A percentile compares a stretch with the other conserved stretches of the same genome.
Evolutionary conservation across 228 moss, liverwort and hornwort species (phyloP).

Genomic region (Sphagnum magellanicum): DNA sequence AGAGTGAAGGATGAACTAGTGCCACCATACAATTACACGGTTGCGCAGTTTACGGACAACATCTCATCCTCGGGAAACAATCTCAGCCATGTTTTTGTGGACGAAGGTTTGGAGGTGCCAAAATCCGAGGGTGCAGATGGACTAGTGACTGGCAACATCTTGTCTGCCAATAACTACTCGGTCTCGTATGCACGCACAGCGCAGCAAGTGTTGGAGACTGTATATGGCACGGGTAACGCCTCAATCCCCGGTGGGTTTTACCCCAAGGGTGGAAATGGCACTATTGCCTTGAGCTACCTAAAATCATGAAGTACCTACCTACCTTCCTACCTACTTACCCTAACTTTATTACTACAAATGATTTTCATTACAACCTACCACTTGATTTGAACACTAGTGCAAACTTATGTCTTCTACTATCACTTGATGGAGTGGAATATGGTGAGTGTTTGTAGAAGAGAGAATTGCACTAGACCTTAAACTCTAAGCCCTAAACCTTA

Average conservation of each 20-base stretch:
- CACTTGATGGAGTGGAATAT: too few species aligned
- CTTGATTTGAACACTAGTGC: too few species aligned
- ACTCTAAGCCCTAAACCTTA: too few species aligned
- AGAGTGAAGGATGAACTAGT: conserved; percentile 19
- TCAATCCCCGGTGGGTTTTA: conserved; percentile 54
- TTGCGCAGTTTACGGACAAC: conserved; percentile 23
- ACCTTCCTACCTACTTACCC: too few species aligned
- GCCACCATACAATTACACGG: conserved; percentile 30
- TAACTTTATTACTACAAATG: too few species aligned
- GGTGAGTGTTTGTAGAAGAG: too few species aligned
- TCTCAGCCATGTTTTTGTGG: conserved; percentile 25
- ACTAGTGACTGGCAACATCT: conserved; percentile 34
- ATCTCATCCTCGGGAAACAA: conserved; percentile 26
- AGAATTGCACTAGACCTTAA: too few species aligned
- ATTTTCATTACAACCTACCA: too few species aligned
- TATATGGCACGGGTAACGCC: conserved; percentile 58
- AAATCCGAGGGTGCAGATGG: conserved; percentile 19
- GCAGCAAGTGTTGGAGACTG: conserved; percentile 41
- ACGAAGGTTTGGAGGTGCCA: conserved; percentile 26
- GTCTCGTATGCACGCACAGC: conserved; percentile 33
- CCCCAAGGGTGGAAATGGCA: conserved; percentile 43
- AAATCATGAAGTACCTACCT: too few species aligned
- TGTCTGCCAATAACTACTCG: conserved; percentile 29
- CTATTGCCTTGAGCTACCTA: conserved; percentile 31
- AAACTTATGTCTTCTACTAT: too few species aligned